Percentiles rank a stretch among this genome's conserved stretches.
phyloP scores from a whole-genome alignment of 768 basidiomycete genomes.

The Mycena olivaceomarginata region DNA sequence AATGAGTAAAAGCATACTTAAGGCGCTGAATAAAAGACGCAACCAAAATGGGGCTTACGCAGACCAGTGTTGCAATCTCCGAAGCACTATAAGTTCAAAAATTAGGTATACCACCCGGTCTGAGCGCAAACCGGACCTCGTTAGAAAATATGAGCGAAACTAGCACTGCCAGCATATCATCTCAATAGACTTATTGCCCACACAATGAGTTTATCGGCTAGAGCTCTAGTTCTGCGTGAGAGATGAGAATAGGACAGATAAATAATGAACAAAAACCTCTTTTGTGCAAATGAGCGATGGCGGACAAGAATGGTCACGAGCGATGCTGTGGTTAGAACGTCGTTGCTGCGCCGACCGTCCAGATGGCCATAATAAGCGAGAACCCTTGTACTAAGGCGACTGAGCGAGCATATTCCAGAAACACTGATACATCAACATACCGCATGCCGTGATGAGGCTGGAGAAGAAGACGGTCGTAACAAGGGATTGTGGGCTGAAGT shows the following conservation, averaged over 20 bases:
- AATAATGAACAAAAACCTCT: not conserved
- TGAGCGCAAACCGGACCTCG: too few relatives aligned
- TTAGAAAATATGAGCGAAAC: too few relatives aligned
- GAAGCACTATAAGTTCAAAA: too few relatives aligned
- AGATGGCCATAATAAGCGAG: too few relatives aligned
- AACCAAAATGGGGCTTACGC: too few relatives aligned
- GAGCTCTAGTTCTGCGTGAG: not conserved
- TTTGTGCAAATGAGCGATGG: not conserved
- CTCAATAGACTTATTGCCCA: conserved; percentile 1
- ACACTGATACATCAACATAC: not conserved
- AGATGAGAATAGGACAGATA: not conserved
- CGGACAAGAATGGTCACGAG: not conserved
- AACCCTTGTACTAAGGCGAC: conserved; percentile 12
- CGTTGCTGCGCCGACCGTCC: too few relatives aligned
- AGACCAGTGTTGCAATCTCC: too few relatives aligned
- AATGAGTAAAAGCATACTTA: too few relatives aligned
- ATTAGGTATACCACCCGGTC: too few relatives aligned
- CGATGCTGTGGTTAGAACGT: not conserved
- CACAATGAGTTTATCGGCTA: conserved; percentile 10
- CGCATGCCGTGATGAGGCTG: not conserved
- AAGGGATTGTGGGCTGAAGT: not conserved
- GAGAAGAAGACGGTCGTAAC: not conserved
- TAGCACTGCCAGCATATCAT: too few relatives aligned
- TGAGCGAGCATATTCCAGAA: not conserved
- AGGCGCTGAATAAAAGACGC: too few relatives aligned